phyloP scores from a whole-genome alignment of 1,284 basidiomycete species.

The Rhodotorula sp. region DNA sequence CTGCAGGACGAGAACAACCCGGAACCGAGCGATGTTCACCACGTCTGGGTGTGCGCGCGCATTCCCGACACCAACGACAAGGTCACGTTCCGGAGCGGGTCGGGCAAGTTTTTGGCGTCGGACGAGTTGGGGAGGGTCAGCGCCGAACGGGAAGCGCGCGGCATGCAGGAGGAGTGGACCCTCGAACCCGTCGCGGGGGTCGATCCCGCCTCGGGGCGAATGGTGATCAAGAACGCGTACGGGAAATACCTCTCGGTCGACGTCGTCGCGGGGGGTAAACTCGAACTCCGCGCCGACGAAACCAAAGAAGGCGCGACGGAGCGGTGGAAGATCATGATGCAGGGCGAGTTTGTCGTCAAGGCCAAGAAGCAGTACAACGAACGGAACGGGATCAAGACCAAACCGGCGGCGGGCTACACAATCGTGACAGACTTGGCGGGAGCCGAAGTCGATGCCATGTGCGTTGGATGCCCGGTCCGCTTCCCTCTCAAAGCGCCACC shows the following conservation, averaged over 20 bases:
- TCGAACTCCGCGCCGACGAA: constrained; percentile 76
- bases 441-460: constrained; percentile 49
- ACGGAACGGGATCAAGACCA: constrained; percentile 68
- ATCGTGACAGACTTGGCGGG: constrained; percentile 51
- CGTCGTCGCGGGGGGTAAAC: constrained; percentile 72
- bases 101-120: constrained; percentile 81
- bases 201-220: constrained; percentile 52
- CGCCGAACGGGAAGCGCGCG: constrained; percentile 73
- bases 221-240: constrained; percentile 63
- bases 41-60: constrained; percentile 82
- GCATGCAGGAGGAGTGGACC: constrained; percentile 84
- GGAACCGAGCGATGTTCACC: constrained; percentile 69
- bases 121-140: constrained; percentile 77
- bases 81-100: constrained; percentile 76
- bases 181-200: constrained; percentile 61
- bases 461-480: neutral
- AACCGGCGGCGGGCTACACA: constrained; percentile 55
- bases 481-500: too few relatives aligned
- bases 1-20: constrained; percentile 42
- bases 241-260: constrained; percentile 79
- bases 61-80: constrained; percentile 70
- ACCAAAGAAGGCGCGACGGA: constrained; percentile 73
- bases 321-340: constrained; percentile 82
- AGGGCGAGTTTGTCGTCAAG: constrained; percentile 77
- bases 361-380: constrained; percentile 75